These are phyloP conservation scores for Glycine latifolia DNA, from an alignment of 306 rosid species.

Conservation along the genomic window DNA sequence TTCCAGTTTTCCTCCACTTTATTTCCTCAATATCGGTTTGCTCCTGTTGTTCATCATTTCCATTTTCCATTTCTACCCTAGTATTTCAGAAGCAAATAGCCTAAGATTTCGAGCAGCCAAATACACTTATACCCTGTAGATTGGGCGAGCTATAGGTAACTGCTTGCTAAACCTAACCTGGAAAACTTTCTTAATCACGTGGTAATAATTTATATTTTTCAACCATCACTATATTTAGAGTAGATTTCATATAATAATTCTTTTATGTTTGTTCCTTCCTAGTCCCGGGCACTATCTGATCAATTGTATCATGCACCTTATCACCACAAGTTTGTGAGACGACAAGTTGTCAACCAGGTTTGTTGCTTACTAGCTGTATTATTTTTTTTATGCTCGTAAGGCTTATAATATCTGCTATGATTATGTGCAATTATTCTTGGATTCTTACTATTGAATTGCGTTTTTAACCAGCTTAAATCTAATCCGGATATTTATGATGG, in stretches of 20 bases:
- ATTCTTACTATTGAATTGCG: constrained; percentile 44
- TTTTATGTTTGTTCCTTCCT: constrained; percentile 37
- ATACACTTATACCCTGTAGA: too few species aligned
- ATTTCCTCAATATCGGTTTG: too few species aligned
- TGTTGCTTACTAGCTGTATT: constrained; percentile 35
- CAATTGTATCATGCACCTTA: constrained; percentile 73
- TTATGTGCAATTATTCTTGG: constrained; percentile 35
- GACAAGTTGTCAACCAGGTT: constrained; percentile 74
- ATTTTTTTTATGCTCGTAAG: constrained; percentile 22
- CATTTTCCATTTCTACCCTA: too few species aligned
- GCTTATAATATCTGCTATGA: background rate
- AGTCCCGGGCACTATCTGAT: constrained; percentile 87
- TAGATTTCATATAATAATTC: constrained; percentile 6
- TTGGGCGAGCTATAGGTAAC: too few species aligned
- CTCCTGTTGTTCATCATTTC: too few species aligned
- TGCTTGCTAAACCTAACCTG: too few species aligned
- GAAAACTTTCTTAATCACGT: too few species aligned
- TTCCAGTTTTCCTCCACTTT: too few species aligned
- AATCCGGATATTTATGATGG: constrained; percentile 77
- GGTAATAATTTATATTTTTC: too few species aligned
- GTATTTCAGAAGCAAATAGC: too few species aligned
- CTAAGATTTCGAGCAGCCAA: too few species aligned
- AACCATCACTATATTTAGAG: background rate
- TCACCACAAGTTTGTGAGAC: constrained; percentile 66
- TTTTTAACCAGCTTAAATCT: constrained; percentile 66